Evolutionary conservation across 2,329 filamentous ascomycete genomes (phyloP), one percentile per base, ranked within the genome.

Genomic region (Talaromyces sp.): DNA sequence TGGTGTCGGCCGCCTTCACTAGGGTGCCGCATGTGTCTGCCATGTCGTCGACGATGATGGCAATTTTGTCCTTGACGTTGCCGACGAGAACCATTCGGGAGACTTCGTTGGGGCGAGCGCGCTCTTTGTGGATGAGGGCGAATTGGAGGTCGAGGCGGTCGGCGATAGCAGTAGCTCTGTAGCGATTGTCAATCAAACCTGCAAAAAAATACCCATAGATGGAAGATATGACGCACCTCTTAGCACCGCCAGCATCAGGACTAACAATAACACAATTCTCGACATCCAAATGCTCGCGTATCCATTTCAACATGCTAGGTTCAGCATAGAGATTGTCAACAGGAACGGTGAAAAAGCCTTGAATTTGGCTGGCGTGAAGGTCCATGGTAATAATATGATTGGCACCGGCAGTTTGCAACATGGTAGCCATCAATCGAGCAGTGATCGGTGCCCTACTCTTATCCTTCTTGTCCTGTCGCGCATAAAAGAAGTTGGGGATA

Each of bases 1-100:
- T 84, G 0, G 92, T 93, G 58, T 90, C 87, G 15, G 93, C 94
- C 2, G 92, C 94, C 78, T 97, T 97, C 73, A 82, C 84, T 11
- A 89, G 79, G 1, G 91, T 96, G 65, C 91, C 91, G 73, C 92
- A 97, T 3, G 93, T 97, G 71, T 97, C 93, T 33, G 92, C 92
- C 91, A 97, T 97, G 72, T 97, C 93, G 72, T 97, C 93, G 50
- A 99, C 93, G 51, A 99, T 86, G 69, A 99, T 97, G 60, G 93
- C 93, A 31, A 93, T 87, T 78, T 94, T 94, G 77, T 89, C 89
- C 64, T 86, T 83, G 48, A 97, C 94, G 64, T 95, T 91, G 64
- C 94, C 94, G 53, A 97, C 93, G n/a, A 99, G 87, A 0, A 91
- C 89, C 91, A 96, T 96, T 67, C 90, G 87, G 9, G 89, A 91